Evolutionary conservation across 148 eudicot species (phyloP).

Genomic region (Agrostemma githago): DNA sequence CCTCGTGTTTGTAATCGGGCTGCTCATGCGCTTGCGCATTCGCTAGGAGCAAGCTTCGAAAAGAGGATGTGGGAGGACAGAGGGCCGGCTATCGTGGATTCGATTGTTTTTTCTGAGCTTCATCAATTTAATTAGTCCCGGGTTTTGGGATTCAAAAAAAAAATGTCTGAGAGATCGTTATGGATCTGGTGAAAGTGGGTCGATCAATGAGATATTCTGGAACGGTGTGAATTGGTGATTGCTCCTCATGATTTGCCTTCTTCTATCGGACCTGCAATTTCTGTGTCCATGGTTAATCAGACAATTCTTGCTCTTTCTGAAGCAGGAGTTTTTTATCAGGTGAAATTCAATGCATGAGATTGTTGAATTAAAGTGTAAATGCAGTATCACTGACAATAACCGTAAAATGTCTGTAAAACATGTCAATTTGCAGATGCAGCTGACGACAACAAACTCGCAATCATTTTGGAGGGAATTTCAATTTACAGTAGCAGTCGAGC

Average conservation of each 20-base stretch:
- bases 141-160: no score
- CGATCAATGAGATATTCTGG: slow-evolving; percentile 84
- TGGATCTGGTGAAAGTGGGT: slow-evolving; percentile 81
- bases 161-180: slow-evolving; percentile 72
- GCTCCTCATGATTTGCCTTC: slow-evolving; percentile 85
- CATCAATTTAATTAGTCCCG: no score
- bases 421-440: slow-evolving; percentile 55
- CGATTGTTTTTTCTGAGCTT: no score
- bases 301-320: slow-evolving; percentile 81
- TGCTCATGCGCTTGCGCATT: no score
- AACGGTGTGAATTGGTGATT: slow-evolving; percentile 87
- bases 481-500: slow-evolving; percentile 27
- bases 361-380: not conserved
- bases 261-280: slow-evolving; percentile 45
- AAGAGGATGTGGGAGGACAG: no score
- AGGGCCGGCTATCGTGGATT: no score
- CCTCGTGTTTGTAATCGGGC: no score
- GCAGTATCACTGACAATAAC: not conserved
- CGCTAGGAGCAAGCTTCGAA: no score
- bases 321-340: slow-evolving; percentile 67
- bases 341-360: slow-evolving; percentile 6
- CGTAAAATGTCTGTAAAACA: not conserved
- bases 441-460: slow-evolving; percentile 56
- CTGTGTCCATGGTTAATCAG: slow-evolving; percentile 65
- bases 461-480: slow-evolving; percentile 63